phyloP scores from a whole-genome alignment of 768 basidiomycete species.

The Tricholoma furcatifolium region DNA sequence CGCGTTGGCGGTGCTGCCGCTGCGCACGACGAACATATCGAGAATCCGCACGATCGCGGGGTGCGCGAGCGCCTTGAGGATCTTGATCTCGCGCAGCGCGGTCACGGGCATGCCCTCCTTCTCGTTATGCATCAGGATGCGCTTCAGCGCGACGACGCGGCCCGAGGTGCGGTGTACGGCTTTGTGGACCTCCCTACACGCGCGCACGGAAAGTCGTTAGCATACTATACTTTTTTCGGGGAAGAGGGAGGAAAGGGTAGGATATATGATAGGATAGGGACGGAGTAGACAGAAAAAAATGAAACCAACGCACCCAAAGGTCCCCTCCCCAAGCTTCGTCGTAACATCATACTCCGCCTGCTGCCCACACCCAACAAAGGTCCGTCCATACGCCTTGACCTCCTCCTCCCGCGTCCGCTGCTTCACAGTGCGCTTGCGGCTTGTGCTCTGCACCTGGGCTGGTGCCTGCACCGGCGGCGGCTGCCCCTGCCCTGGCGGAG shows the following conservation, averaged over 20 bases:
- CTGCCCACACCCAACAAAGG: conserved; percentile 67
- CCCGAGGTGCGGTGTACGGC: conserved; percentile 66
- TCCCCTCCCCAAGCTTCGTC: conserved; percentile 93
- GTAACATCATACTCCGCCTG: conserved; percentile 78
- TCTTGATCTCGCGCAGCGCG: conserved; percentile 94
- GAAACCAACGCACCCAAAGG: conserved; percentile 91
- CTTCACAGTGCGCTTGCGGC: conserved; percentile 40
- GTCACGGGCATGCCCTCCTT: conserved; percentile 98
- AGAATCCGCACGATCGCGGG: conserved; percentile 82
- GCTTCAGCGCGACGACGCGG: conserved; percentile 80
- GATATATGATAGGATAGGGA: no score
- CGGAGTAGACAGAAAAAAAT: no score
- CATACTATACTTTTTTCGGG: no score
- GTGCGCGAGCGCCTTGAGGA: conserved; percentile 87
- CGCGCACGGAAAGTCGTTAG: no score
- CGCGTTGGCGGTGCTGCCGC: no score
- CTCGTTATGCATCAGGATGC: conserved; percentile 95
- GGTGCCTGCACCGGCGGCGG: conserved; percentile 2
- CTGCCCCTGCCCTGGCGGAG: no score
- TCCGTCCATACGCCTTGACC: conserved; percentile 60
- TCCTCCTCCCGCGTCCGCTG: conserved; percentile 65
- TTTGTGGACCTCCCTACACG: conserved; percentile 87
- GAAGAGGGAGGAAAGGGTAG: no score
- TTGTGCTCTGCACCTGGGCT: conserved; percentile 20
- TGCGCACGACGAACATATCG: conserved; percentile 89